Evolutionary conservation across 371 early-diverging fungal genomes (phyloP).

Genomic region (Mucor plumbeus): DNA sequence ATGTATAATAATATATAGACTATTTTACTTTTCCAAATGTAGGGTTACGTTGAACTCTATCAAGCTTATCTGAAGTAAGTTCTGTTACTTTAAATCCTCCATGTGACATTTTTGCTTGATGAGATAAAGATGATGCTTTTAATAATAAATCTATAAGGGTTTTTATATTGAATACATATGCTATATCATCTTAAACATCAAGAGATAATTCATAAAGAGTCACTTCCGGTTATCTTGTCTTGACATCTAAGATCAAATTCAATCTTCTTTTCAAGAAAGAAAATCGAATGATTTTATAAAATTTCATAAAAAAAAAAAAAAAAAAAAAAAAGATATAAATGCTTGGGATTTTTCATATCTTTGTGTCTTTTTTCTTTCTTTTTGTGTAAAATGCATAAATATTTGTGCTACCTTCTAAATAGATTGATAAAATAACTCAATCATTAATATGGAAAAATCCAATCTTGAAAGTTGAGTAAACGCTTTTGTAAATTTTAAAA

Average conservation of each 20-base stretch:
- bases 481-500: no score
- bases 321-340: not conserved
- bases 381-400: constrained; percentile 3
- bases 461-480: no score
- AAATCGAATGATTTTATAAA: not conserved
- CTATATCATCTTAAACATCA: not conserved
- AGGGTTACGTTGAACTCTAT: constrained; percentile 43
- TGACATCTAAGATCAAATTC: not conserved
- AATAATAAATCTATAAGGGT: not conserved
- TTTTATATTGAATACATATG: not conserved
- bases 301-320: not conserved
- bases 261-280: not conserved
- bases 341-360: not conserved
- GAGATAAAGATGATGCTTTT: not conserved
- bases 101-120: constrained; percentile 18
- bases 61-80: constrained; percentile 37
- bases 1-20: not conserved
- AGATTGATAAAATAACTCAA: not conserved
- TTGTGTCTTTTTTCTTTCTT: not conserved
- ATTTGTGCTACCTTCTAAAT: not conserved
- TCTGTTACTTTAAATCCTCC: constrained; percentile 39
- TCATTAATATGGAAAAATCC: not conserved
- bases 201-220: not conserved
- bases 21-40: constrained; percentile 52
- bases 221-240: constrained; percentile 1